Conservation (phyloP, 108 stramenopile species). For the Chaetoceros tenuissimus region DNA sequence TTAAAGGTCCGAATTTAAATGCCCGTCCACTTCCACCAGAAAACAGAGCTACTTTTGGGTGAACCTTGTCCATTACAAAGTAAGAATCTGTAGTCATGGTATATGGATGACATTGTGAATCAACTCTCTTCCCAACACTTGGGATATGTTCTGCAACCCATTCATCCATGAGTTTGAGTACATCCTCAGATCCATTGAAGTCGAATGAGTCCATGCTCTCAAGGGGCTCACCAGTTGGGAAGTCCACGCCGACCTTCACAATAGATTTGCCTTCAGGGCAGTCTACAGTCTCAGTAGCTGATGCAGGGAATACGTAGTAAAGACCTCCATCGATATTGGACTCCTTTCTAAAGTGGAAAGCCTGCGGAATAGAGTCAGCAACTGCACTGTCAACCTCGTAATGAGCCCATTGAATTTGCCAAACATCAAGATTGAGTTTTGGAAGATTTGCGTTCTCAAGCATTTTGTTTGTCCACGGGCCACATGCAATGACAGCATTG, state of each 20-base stretch:
- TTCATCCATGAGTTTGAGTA: slow-evolving; percentile 26
- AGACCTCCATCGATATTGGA: slow-evolving; percentile 23
- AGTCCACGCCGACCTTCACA: slow-evolving; percentile 35
- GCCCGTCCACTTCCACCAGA: slow-evolving; percentile 30
- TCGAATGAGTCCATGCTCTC: slow-evolving; percentile 26
- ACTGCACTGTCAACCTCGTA: slow-evolving; percentile 19
- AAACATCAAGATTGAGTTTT: slow-evolving; percentile 20
- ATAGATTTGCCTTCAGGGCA: too few species aligned
- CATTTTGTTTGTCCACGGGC: slow-evolving; percentile 31
- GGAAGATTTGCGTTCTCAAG: slow-evolving; percentile 14
- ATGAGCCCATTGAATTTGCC: slow-evolving; percentile 39
- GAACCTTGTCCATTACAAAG: slow-evolving; percentile 36
- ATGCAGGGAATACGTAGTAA: slow-evolving; percentile 31
- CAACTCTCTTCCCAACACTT: slow-evolving; percentile 14
- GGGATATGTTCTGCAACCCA: slow-evolving; percentile 29
- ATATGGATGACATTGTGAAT: slow-evolving; percentile 22
- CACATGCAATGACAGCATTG: slow-evolving; percentile 17
- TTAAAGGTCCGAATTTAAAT: slow-evolving; percentile 35
- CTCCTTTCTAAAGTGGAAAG: slow-evolving; percentile 26
- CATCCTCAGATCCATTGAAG: slow-evolving; percentile 18
- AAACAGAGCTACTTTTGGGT: slow-evolving; percentile 25
- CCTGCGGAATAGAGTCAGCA: slow-evolving; percentile 25
- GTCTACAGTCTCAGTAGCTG: slow-evolving; percentile 31
- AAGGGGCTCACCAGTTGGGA: slow-evolving; percentile 17
- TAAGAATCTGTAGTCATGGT: slow-evolving; percentile 37